A percentile compares a stretch with the other conserved stretches of the same genome.
phyloP scores from a whole-genome alignment of 2,329 filamentous ascomycete species.

The Xenosphaeropsis pyriputrescens region DNA sequence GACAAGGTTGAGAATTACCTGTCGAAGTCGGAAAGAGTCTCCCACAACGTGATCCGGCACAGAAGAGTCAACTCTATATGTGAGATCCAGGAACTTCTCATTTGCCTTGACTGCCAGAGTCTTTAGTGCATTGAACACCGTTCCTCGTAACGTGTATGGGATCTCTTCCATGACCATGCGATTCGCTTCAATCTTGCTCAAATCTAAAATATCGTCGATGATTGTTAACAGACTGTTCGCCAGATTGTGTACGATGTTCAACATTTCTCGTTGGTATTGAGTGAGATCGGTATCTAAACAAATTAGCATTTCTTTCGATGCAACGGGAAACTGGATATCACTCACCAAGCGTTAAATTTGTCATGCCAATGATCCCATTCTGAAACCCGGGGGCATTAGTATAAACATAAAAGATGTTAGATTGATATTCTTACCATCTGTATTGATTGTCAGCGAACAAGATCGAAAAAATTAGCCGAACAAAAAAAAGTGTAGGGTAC shows the following conservation, averaged over 20 bases:
- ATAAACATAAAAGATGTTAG: too few species aligned
- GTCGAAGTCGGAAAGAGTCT: constrained; percentile 88
- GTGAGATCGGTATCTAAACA: constrained; percentile 89
- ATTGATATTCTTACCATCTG: too few species aligned
- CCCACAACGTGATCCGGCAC: constrained; percentile 93
- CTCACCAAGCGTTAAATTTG: constrained; percentile 87
- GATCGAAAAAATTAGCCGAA: neutral
- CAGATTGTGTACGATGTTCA: constrained; percentile 94
- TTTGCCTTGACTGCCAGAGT: constrained; percentile 95
- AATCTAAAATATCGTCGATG: constrained; percentile 71
- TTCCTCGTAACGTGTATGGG: constrained; percentile 84
- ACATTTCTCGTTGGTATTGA: constrained; percentile 92
- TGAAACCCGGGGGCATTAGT: too few species aligned
- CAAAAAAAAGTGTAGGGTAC: constrained; percentile 24
- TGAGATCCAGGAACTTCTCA: constrained; percentile 84
- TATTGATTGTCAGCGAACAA: too few species aligned
- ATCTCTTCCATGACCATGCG: constrained; percentile 98
- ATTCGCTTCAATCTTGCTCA: constrained; percentile 81
- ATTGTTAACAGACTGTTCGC: constrained; percentile 94
- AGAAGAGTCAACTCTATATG: constrained; percentile 83
- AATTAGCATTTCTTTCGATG: too few species aligned
- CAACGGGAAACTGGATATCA: too few species aligned
- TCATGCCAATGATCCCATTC: constrained; percentile 98
- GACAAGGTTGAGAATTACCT: constrained; percentile 94
- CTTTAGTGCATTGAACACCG: constrained; percentile 94